Conservation (phyloP, 805 yeast species). For the Saccharomycopsis selenospora region DNA sequence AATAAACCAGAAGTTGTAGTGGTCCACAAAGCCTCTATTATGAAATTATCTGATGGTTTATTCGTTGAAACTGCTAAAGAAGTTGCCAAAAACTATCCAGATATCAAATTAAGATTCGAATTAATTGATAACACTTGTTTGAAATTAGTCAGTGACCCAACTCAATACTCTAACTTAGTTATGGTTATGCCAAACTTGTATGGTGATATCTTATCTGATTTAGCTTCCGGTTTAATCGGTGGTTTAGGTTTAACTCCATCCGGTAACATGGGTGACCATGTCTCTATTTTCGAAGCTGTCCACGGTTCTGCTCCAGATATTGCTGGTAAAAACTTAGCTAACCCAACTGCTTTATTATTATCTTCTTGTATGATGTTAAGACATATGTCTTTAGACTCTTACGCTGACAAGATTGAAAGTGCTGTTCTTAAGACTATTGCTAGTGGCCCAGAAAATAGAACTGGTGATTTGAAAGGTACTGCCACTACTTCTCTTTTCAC, state of each 20-base stretch:
- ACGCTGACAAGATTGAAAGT: conserved; percentile 78
- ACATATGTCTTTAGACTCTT: conserved; percentile 84
- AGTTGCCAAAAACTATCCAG: conserved; percentile 77
- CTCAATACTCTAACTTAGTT: conserved; percentile 78
- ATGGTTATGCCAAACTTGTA: conserved; percentile 99
- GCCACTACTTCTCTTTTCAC: conserved; percentile 89
- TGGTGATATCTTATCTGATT: conserved; percentile 98
- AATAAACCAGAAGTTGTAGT: conserved; percentile 84
- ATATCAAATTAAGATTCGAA: conserved; percentile 73
- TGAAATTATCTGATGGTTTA: conserved; percentile 97
- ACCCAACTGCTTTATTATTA: conserved; percentile 95
- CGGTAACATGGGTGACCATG: conserved; percentile 98
- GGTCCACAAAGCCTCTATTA: conserved; percentile 97
- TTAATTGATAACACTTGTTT: conserved; percentile 93
- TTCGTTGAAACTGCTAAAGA: conserved; percentile 89
- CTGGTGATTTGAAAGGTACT: conserved; percentile 91
- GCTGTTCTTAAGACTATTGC: conserved; percentile 80
- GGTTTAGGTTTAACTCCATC: conserved; percentile 98
- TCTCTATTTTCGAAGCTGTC: conserved; percentile 97
- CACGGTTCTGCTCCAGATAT: conserved; percentile 99
- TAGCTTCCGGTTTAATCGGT: conserved; percentile 96
- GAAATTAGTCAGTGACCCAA: conserved; percentile 83
- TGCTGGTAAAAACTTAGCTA: conserved; percentile 97
- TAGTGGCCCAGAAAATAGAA: conserved; percentile 91
- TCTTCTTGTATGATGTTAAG: conserved; percentile 99